A percentile compares a stretch with the other conserved stretches of the same genome.
Evolutionary conservation across 2,329 filamentous ascomycete species (phyloP).

Genomic region (Zymoseptoria brevis): DNA sequence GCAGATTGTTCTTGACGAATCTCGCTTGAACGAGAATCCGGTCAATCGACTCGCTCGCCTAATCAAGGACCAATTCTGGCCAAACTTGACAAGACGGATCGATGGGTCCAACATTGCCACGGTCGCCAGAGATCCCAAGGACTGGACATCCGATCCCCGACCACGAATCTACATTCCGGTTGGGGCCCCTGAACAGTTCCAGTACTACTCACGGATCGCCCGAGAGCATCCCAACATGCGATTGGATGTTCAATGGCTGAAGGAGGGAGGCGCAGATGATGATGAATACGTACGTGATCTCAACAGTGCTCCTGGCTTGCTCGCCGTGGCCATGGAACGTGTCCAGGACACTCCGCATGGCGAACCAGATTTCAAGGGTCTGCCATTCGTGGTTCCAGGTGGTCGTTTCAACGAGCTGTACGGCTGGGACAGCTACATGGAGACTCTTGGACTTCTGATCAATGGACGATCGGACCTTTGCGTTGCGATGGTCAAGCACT

Average conservation of each 20-base stretch:
- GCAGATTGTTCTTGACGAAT: conserved; percentile 84
- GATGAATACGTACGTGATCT: conserved; percentile 76
- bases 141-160: conserved; percentile 83
- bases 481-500: conserved; percentile 92
- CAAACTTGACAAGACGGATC: conserved; percentile 78
- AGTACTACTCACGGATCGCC: conserved; percentile 80
- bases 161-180: conserved; percentile 86
- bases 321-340: conserved; percentile 80
- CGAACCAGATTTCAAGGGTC: conserved; percentile 62
- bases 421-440: conserved; percentile 99
- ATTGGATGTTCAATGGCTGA: conserved; percentile 76
- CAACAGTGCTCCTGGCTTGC: conserved; percentile 77
- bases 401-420: conserved; percentile 98
- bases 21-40: conserved; percentile 87
- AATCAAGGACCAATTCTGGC: conserved; percentile 88
- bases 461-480: conserved; percentile 80
- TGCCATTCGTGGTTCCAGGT: conserved; percentile 95
- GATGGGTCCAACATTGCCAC: conserved; percentile 81
- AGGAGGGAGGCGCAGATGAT: conserved; percentile 52
- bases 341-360: conserved; percentile 56
- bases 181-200: conserved; percentile 77
- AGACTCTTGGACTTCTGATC: conserved; percentile 78
- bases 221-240: conserved; percentile 71
- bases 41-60: conserved; percentile 79
- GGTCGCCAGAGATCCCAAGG: conserved; percentile 84